Evolutionary conservation across 192 early-diverging fungal species (phyloP).

Genomic region (Coemansia sp.): DNA sequence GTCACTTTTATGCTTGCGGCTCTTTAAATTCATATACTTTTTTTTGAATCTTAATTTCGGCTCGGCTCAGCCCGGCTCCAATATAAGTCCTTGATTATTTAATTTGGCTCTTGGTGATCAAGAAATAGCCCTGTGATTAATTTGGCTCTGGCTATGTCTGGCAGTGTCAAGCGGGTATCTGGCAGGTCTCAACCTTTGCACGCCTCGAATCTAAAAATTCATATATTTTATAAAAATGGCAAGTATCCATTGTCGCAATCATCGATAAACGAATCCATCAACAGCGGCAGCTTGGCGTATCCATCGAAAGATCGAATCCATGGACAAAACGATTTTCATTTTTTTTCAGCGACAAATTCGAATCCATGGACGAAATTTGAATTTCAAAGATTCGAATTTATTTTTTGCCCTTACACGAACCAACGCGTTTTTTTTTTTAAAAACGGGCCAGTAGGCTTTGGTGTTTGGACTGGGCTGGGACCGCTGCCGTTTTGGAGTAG

Average conservation of each 20-base stretch:
- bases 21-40: background rate
- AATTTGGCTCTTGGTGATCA: background rate
- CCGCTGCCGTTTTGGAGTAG: background rate
- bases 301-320: background rate
- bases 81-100: background rate
- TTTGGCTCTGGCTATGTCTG: background rate
- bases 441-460: background rate
- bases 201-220: background rate
- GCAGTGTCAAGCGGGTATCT: background rate
- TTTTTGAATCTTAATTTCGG: background rate
- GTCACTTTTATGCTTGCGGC: background rate
- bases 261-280: constrained; percentile 1
- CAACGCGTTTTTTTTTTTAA: background rate
- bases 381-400: background rate
- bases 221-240: constrained; percentile 3
- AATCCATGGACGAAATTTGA: background rate
- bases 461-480: background rate
- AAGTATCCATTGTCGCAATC: background rate
- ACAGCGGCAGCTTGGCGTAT: background rate
- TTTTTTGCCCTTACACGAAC: background rate
- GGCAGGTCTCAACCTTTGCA: background rate
- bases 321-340: background rate
- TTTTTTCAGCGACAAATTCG: background rate
- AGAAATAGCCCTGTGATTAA: background rate
- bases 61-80: background rate